A percentile compares a stretch with the other conserved stretches of the same genome.
phyloP scores from a whole-genome alignment of 31 red algal species.

The Porphyra umbilicalis region DNA sequence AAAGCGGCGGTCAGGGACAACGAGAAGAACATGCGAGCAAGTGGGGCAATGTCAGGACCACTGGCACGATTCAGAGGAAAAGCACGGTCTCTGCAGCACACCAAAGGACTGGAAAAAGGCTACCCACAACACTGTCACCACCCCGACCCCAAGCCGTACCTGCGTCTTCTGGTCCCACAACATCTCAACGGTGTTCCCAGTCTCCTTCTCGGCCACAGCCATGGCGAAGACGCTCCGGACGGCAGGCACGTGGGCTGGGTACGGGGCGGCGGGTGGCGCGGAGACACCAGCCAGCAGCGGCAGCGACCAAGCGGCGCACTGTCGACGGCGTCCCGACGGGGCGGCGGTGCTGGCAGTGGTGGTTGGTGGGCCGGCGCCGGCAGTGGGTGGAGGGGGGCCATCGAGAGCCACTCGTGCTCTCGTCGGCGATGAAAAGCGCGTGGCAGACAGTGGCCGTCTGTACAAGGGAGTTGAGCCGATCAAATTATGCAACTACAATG shows the following conservation, averaged over 20 bases:
- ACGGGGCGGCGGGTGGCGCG: not conserved
- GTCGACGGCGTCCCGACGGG: not conserved
- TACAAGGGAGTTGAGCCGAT: too few relatives aligned
- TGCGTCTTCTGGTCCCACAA: not conserved
- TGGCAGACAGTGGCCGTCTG: too few relatives aligned
- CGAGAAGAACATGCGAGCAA: not conserved
- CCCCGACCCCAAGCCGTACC: not conserved
- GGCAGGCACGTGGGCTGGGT: not conserved
- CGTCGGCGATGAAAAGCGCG: too few relatives aligned
- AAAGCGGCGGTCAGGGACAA: not conserved
- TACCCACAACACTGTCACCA: not conserved
- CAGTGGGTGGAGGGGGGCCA: too few relatives aligned
- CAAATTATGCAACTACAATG: too few relatives aligned
- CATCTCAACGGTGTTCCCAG: not conserved
- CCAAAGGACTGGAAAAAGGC: not conserved
- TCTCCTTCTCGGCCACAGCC: not conserved
- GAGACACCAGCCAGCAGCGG: not conserved
- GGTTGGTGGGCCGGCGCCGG: too few relatives aligned
- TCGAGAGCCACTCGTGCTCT: too few relatives aligned
- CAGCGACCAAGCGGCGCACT: not conserved
- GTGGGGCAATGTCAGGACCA: not conserved
- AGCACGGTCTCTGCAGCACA: too few relatives aligned
- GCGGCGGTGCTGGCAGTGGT: too few relatives aligned
- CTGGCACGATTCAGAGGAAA: not conserved
- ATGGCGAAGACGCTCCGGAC: not conserved